Evolutionary conservation across 306 rosid genomes (phyloP), one percentile per base, ranked within the genome.

Genomic region (Vicia sativa): DNA sequence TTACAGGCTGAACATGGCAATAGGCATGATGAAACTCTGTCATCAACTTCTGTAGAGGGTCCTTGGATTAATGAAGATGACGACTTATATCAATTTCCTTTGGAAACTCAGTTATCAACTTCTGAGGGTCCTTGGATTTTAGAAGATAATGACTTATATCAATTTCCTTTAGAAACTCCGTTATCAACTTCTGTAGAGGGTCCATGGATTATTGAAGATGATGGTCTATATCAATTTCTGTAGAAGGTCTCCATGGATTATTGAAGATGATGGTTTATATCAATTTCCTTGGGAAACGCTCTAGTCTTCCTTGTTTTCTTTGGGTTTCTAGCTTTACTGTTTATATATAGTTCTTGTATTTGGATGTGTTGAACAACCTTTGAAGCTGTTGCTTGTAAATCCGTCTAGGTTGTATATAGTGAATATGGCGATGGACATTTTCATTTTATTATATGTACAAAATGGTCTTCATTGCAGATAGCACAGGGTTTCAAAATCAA

Each of bases 1-100:
- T 66, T 81, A 61, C 91, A 95, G 99, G 90, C 81, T 70, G 82
- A 88, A 79, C 79, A 73, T 26, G 86, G 75, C 62, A 72, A 76
- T 74, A 70, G 68, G 0, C 66, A 73, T 62, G 60, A 72, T 23
- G 86, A 81, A 72, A 73, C 82, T 6, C 70, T 39, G 6, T 34
- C 38, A 57, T 63, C 83, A 7, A 68, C 77, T 34, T 65, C 83
- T 38, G 39, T 62, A 26, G 74, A 18, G 25, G 82, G 78, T 11
- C 9, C 38, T 53, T 64, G 46, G 31, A 39, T 16, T 29, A 72
- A 78, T 64, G 90, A 80, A 74, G 90, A 85, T 12, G 74, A 62
- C 11, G 84, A 78, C 38, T 71, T 71, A 64, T 70, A 29, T 66
- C 79, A 39, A 48, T 67, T 80, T 16, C 71, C 68, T 13, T 83